Evolutionary conservation across 73 alveolate genomes (phyloP).

Genomic region (Breviolum minutum): DNA sequence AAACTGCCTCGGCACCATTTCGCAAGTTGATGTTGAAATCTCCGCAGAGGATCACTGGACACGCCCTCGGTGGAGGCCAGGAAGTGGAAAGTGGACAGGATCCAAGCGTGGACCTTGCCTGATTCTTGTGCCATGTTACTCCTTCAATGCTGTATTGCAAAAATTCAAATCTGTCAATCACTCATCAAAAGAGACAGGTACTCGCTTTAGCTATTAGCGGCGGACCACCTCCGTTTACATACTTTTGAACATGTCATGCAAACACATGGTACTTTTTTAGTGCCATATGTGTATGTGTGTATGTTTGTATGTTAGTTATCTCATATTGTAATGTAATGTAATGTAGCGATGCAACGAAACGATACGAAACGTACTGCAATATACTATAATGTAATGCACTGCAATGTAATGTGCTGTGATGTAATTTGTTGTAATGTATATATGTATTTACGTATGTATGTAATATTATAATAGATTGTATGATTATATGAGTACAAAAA

Average conservation of each 20-base stretch:
- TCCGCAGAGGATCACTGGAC: conserved; percentile 61
- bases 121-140: background rate
- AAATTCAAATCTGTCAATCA: background rate
- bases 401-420: too few species aligned
- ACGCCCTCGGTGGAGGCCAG: background rate
- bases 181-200: background rate
- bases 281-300: too few species aligned
- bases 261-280: too few species aligned
- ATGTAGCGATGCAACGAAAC: too few species aligned
- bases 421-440: background rate
- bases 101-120: background rate
- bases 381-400: too few species aligned
- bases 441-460: background rate
- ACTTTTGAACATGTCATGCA: too few species aligned
- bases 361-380: too few species aligned
- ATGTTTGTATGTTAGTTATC: too few species aligned
- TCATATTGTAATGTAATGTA: too few species aligned
- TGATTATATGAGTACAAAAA: background rate
- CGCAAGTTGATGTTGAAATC: conserved; percentile 78
- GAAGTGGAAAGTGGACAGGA: background rate
- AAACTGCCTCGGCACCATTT: background rate
- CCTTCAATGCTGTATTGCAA: too few species aligned
- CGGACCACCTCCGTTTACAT: background rate
- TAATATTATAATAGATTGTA: too few species aligned
- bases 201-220: background rate